Base-by-base conservation (phyloP, 768 basidiomycete genomes). In the Xerocomus potaroensis region DNA sequence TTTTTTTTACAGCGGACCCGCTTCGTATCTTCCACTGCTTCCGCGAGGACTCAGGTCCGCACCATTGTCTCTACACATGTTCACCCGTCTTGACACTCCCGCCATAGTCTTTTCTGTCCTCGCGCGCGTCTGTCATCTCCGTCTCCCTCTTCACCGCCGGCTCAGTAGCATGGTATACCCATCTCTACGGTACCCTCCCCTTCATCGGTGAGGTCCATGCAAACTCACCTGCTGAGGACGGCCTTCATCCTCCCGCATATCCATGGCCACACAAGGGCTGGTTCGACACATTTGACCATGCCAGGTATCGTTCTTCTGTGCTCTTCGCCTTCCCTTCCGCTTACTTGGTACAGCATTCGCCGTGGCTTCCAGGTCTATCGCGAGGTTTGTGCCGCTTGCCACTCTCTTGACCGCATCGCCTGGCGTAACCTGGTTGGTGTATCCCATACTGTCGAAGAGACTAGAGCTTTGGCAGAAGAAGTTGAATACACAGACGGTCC, bases 351-450 rank as follows among this genome's bases (percentile, higher is more conserved):
- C 55, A 95, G 93, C 69, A 94, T 97, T 63, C 92, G 94, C 60
- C 80, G 95, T 63, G 94, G 92, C 32, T 94, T 90, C 75, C 83
- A 88, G 69, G 96, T 99, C 47, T 99, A 99, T 78, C 91, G 93
- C 54, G 95, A 99, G 72, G 96, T 99, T 47, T 99, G 96, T 66
- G 91, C 96, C 14, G 92, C 96, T 10, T 99, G 96, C 70, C 96
- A 99, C 69, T 99, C 96, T 27, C 83, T 99, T 46, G 91, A 99
- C 74, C 92, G 96, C 59, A 94, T 99, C 64, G 96, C 96, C 48
- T 99, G 96, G 96, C 91, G 96, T 66, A 99, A 98, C 74, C 76
- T 99, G 48, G 96, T 99, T 55, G 96, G 93, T 62, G 92, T 97
- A 45, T 96, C 93, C 23, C 96, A 99, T 73, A 91, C 87, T 57